Conservation (phyloP, 306 rosid species). For the Delonix regia region DNA sequence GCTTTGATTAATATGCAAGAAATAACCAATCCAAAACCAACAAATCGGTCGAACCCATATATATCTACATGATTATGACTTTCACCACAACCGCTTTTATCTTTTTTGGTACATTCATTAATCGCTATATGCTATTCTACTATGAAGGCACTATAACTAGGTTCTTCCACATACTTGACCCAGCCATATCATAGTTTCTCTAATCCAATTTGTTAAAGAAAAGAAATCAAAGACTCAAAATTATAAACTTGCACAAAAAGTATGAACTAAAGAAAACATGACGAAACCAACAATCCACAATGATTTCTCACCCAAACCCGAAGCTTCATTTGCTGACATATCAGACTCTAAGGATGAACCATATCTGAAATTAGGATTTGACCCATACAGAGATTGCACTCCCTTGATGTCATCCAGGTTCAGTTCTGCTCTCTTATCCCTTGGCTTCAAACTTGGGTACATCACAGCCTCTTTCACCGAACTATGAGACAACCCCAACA, state of each 20-base stretch:
- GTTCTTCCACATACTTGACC: neutral
- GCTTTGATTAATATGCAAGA: neutral
- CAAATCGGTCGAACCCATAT: neutral
- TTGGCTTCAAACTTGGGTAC: conserved; percentile 81
- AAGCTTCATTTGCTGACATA: conserved; percentile 47
- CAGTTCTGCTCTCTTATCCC: conserved; percentile 67
- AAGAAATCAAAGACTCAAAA: neutral
- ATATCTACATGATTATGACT: neutral
- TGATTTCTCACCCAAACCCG: conserved; percentile 30
- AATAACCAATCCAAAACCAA: neutral
- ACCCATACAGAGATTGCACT: conserved; percentile 79
- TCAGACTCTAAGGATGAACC: conserved; percentile 58
- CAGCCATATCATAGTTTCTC: neutral
- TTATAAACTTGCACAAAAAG: conserved; percentile 18
- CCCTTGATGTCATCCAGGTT: conserved; percentile 70
- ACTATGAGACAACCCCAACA: conserved; percentile 83
- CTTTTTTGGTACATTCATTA: neutral
- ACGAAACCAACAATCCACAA: conserved; percentile 13
- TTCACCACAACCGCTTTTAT: neutral
- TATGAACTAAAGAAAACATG: conserved; percentile 14
- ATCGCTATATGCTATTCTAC: neutral
- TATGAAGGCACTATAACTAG: neutral
- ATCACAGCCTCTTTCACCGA: conserved; percentile 66
- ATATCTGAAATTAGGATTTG: conserved; percentile 64
- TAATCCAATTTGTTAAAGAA: neutral